A percentile compares a stretch with the other conserved stretches of the same genome.
phyloP scores from a whole-genome alignment of 306 rosid genomes.

The Geum urbanum region DNA sequence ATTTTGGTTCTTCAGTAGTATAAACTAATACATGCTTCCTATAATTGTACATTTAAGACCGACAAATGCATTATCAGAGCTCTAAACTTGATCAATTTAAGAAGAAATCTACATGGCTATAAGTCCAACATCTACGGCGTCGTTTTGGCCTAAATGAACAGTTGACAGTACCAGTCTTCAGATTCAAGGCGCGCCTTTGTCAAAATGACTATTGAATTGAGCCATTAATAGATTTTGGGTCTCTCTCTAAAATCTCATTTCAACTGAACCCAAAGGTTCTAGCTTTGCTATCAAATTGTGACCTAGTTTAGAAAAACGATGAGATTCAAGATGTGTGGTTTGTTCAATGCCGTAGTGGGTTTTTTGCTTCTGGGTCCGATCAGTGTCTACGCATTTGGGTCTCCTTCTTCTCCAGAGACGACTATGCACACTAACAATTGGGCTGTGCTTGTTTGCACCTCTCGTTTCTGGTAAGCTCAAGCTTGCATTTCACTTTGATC shows the following conservation, averaged over 20 bases:
- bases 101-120: no score
- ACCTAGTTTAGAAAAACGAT: background rate
- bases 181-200: background rate
- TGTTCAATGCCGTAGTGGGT: constrained; percentile 24
- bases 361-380: constrained; percentile 37
- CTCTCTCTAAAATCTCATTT: background rate
- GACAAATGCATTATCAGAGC: no score
- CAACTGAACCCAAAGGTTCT: background rate
- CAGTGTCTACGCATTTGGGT: constrained; percentile 36
- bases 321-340: constrained; percentile 24
- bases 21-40: no score
- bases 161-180: background rate
- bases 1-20: no score
- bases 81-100: no score
- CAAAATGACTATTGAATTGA: background rate
- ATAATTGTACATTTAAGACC: no score
- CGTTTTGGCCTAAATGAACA: background rate
- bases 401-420: constrained; percentile 50
- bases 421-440: constrained; percentile 85
- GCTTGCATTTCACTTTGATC: background rate
- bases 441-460: constrained; percentile 94
- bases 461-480: constrained; percentile 76
- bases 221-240: constrained; percentile 1
- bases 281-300: background rate
- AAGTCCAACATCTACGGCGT: background rate